Percentiles rank a stretch among this genome's conserved stretches.
These are phyloP conservation scores for Septoria linicola DNA, from an alignment of 2,329 filamentous ascomycete species.

Conservation along the genomic window DNA sequence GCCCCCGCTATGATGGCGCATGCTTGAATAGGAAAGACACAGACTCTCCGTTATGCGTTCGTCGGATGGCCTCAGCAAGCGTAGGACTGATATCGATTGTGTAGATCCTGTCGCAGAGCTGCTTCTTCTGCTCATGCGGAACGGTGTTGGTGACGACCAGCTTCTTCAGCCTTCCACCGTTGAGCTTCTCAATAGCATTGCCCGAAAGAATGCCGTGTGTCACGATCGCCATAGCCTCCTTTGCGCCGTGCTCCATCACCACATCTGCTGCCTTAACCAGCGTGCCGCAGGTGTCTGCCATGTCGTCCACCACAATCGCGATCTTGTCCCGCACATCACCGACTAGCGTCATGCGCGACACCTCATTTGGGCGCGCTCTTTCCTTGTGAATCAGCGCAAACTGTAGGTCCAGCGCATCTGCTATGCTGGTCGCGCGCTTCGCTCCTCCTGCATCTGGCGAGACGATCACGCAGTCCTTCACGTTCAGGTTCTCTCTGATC, in stretches of 20 bases:
- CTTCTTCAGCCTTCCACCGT: constrained; percentile 71
- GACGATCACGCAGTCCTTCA: constrained; percentile 86
- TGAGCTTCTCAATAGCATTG: constrained; percentile 81
- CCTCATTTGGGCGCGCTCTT: constrained; percentile 84
- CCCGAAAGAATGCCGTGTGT: constrained; percentile 91
- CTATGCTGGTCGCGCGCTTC: constrained; percentile 89
- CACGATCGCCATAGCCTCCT: constrained; percentile 88
- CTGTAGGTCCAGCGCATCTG: constrained; percentile 82
- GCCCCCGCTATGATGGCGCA: constrained; percentile 46
- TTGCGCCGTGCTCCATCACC: constrained; percentile 80
- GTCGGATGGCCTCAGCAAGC: constrained; percentile 67
- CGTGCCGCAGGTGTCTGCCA: constrained; percentile 94
- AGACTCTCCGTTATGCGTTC: constrained; percentile 67
- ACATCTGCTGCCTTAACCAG: constrained; percentile 85
- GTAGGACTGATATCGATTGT: constrained; percentile 92
- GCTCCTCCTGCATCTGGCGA: constrained; percentile 93
- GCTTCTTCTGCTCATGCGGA: constrained; percentile 75
- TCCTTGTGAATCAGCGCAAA: constrained; percentile 98
- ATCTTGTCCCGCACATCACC: constrained; percentile 88
- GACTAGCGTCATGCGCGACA: constrained; percentile 92
- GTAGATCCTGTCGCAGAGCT: constrained; percentile 73
- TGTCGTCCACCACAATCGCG: constrained; percentile 95
- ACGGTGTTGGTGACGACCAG: constrained; percentile 91
- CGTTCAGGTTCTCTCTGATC: constrained; percentile 81
- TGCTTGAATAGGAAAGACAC: constrained; percentile 70